Base-by-base conservation (phyloP, 805 yeast species). In the Candida sakaeoensis region DNA sequence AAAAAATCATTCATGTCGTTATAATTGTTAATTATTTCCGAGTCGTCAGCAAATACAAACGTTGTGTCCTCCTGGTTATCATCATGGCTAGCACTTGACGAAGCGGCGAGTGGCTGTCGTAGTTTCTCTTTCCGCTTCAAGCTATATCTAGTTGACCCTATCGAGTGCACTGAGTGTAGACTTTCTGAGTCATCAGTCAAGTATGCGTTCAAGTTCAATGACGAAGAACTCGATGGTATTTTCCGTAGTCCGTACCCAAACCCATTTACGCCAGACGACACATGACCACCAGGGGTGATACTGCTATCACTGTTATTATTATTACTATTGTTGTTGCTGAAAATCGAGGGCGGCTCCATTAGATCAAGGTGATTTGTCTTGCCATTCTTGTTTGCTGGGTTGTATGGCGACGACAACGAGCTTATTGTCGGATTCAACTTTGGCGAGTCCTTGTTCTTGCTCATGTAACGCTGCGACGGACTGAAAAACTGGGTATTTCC, bases 191-290 rank as follows among this genome's bases (percentile, higher is more conserved):
- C 68, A 39, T 65, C 72, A 12, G 70, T 65, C 39, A 68, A 55
- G 43, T 65, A 68, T 8, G 70, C 74, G 41, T 68, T 63, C 34
- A 68, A 55, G 44, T 68, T 68, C 24, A 68, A 52, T 21, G 69
- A 62, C 17, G 70, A 62, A 40, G 63, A 61, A 22, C 70, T 62
- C 42, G 70, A 63, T 27, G 71, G 55, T 26, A 68, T 63, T 25
- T 63, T 54, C 37, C 56, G 47, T 8, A 68, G 51, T 5, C 58
- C 55, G 32, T 37, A 44, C 16, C 51, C 56, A 12, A 36, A 38
- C 10, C 17, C 8, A 14, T 18, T n/a, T n/a, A n/a, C n/a, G n/a
- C n/a, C n/a, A n/a, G n/a, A n/a, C n/a, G n/a, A n/a, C n/a, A n/a
- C n/a, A n/a, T n/a, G n/a, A n/a, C n/a, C n/a, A n/a, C n/a, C n/a